These are phyloP conservation scores for Pleomassaria siparia DNA, from an alignment of 2,329 filamentous ascomycete genomes.

Conservation along the genomic window DNA sequence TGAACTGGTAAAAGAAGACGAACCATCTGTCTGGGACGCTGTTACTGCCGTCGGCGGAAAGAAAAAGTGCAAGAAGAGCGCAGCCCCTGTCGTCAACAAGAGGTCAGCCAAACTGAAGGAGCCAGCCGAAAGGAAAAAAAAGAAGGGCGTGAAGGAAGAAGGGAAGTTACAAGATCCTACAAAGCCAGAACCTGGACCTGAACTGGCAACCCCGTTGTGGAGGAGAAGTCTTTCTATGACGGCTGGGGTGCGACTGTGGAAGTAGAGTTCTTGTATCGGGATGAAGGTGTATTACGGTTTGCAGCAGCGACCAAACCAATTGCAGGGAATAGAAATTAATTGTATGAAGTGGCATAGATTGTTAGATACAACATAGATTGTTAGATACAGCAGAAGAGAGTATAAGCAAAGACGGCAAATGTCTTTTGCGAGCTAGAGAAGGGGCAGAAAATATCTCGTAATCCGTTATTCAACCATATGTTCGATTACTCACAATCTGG, in stretches of 20 bases:
- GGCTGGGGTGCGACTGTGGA: slow-evolving; percentile 20
- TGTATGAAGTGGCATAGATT: too few relatives aligned
- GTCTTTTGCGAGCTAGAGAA: too few relatives aligned
- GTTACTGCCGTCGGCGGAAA: slow-evolving; percentile 18
- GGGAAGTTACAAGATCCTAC: slow-evolving; percentile 6
- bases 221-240: slow-evolving; percentile 23
- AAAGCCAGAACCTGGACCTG: slow-evolving; percentile 1
- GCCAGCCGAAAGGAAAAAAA: neutral
- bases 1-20: slow-evolving; percentile 32
- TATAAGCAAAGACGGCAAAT: too few relatives aligned
- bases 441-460: too few relatives aligned
- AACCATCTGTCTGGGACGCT: slow-evolving; percentile 27
- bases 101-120: neutral
- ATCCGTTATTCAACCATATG: too few relatives aligned
- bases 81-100: neutral
- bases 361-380: too few relatives aligned
- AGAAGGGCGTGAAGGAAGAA: slow-evolving; percentile 17
- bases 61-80: slow-evolving; percentile 11
- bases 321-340: too few relatives aligned
- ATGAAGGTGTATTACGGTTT: too few relatives aligned
- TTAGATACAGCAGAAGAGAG: too few relatives aligned
- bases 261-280: too few relatives aligned
- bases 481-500: slow-evolving; percentile 32
- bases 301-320: too few relatives aligned
- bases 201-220: slow-evolving; percentile 10